Evolutionary conservation across 73 alveolate genomes (phyloP).

Genomic region (Symbiodinium natans): DNA sequence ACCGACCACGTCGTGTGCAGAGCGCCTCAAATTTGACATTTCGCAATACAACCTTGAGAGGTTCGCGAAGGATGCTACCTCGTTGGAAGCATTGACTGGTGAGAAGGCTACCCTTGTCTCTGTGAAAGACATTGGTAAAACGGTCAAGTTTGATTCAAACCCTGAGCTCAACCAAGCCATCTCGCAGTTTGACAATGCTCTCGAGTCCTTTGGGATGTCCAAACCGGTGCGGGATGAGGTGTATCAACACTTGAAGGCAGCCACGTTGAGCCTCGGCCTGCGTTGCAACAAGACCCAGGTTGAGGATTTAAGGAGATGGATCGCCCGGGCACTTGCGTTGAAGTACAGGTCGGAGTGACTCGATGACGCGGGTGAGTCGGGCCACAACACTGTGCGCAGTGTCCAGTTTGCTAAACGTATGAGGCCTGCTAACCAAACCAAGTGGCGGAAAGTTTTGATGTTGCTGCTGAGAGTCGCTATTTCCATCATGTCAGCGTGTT

Average conservation of each 20-base stretch:
- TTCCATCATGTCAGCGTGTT: no score
- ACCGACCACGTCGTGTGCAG: neutral
- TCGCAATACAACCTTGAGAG: neutral
- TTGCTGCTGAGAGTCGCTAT: no score
- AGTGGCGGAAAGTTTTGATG: no score
- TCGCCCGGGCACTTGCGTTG: neutral
- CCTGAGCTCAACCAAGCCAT: neutral
- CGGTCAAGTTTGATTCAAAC: neutral
- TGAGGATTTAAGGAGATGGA: neutral
- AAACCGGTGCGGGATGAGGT: neutral
- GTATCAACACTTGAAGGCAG: neutral
- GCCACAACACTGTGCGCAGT: no score
- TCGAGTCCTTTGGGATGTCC: neutral
- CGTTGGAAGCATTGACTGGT: neutral
- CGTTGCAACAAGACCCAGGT: neutral
- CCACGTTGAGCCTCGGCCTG: neutral
- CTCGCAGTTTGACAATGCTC: neutral
- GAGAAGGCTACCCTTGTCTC: neutral
- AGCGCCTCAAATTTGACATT: neutral
- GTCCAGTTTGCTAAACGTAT: no score
- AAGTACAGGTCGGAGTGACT: neutral
- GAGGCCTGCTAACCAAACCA: no score
- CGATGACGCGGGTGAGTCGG: neutral
- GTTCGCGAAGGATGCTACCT: neutral
- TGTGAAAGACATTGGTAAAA: neutral